Evolutionary conservation across 2,329 filamentous ascomycete species (phyloP).

Genomic region (Bipolaris gigantea): DNA sequence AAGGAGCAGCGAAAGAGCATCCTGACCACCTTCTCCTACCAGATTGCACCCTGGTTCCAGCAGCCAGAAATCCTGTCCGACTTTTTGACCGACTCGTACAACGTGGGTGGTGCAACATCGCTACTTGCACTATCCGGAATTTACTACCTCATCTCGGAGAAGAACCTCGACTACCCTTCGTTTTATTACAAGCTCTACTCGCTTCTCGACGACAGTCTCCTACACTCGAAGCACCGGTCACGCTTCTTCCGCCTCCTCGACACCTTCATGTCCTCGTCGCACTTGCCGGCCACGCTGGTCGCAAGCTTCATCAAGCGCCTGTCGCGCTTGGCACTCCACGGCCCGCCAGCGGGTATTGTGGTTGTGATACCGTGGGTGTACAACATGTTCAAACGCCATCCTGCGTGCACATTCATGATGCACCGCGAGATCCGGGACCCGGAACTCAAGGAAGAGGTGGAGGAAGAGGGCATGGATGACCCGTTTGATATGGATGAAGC

Average conservation of each 20-base stretch:
- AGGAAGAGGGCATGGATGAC: constrained; percentile 67
- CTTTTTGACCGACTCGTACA: constrained; percentile 93
- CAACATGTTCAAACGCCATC: constrained; percentile 88
- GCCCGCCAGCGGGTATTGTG: constrained; percentile 86
- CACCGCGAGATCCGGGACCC: constrained; percentile 70
- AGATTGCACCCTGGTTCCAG: constrained; percentile 85
- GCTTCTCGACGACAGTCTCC: constrained; percentile 77
- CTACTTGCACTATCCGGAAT: constrained; percentile 88
- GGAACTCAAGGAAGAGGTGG: constrained; percentile 61
- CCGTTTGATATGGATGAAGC: constrained; percentile 74
- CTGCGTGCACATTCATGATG: constrained; percentile 92
- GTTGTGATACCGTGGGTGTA: constrained; percentile 91
- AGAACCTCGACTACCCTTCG: constrained; percentile 92
- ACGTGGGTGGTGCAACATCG: constrained; percentile 82
- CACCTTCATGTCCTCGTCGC: constrained; percentile 85
- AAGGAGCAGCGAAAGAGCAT: constrained; percentile 78
- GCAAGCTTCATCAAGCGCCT: constrained; percentile 97
- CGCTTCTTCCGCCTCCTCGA: constrained; percentile 91
- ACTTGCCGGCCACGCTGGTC: constrained; percentile 86
- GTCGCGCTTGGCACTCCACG: constrained; percentile 78
- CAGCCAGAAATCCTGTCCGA: constrained; percentile 91
- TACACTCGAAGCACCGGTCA: constrained; percentile 93
- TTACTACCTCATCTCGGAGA: constrained; percentile 90
- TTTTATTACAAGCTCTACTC: constrained; percentile 96
- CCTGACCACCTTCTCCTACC: constrained; percentile 72